phyloP scores from a whole-genome alignment of 2,329 filamentous ascomycete genomes.

The Gnomoniopsis smithogilvyi region DNA sequence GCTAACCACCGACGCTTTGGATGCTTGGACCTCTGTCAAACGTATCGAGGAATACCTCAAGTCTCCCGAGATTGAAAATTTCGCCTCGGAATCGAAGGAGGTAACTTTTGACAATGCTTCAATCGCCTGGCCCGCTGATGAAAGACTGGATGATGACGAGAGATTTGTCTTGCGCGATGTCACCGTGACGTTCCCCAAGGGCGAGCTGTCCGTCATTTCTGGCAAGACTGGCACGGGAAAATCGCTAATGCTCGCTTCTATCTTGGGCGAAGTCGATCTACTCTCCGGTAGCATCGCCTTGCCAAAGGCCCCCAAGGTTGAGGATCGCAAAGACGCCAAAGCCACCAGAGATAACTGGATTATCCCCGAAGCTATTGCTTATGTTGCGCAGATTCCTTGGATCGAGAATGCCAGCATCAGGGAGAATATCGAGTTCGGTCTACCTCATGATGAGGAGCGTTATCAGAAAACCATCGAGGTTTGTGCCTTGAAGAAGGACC shows the following conservation, averaged over 20 bases:
- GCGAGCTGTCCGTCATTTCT: conserved; percentile 70
- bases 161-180: conserved; percentile 65
- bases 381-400: conserved; percentile 78
- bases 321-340: conserved; percentile 58
- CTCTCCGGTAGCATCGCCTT: conserved; percentile 59
- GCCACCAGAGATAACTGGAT: conserved; percentile 67
- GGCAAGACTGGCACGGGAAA: conserved; percentile 78
- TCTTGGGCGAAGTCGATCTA: conserved; percentile 73
- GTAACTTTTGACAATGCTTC: conserved; percentile 66
- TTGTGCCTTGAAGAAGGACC: conserved; percentile 72
- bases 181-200: conserved; percentile 62
- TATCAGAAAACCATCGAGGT: conserved; percentile 69
- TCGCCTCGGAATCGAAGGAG: conserved; percentile 51
- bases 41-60: conserved; percentile 70
- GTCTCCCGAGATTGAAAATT: conserved; percentile 59
- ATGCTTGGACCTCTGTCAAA: conserved; percentile 69
- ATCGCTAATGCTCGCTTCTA: conserved; percentile 68
- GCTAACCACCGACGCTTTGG: conserved; percentile 65
- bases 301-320: conserved; percentile 45
- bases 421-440: conserved; percentile 75
- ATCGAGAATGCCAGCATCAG: conserved; percentile 78
- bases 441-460: conserved; percentile 65
- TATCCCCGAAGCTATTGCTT: conserved; percentile 66
- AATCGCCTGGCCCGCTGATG: conserved; percentile 72
- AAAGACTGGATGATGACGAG: conserved; percentile 51